Base-by-base conservation (phyloP, 2,329 filamentous ascomycete genomes). In the Aureobasidium uvarum region DNA sequence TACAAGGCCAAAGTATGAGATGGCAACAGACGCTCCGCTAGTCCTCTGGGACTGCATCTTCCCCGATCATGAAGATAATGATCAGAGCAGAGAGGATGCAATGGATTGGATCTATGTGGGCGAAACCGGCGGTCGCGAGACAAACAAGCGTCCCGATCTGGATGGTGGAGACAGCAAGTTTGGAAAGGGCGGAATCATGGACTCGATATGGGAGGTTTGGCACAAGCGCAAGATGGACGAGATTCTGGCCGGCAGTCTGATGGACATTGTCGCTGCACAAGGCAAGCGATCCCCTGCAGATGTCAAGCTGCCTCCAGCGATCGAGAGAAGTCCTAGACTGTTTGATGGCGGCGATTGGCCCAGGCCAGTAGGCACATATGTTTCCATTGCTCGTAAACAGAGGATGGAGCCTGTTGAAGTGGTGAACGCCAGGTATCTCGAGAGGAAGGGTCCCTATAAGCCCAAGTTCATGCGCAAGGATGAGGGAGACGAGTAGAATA, bases 21-120 rank as follows among this genome's bases (percentile, higher is more conserved):
- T 99, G 87, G 95, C 95, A 0, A 88, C 89, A 58, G 94, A 98
- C 74, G 85, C 88, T 31, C 94, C 95, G 2, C 84, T 99, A 10
- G 95, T 98, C 18, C 85, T 99, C 6, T 98, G 94, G 94, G 92
- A 98, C 78, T 98, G 94, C 77, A 83, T 96, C 39, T 99, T 97
- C 76, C 67, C 68, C 6, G 54, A 62, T 20, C 67, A 62, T 45
- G 72, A 74, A n/a, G 72, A 74, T 20, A 51, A 43, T 6, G 73
- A 80, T 70, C 77, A 78, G 36, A 74, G 74, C 59, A 55, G 56
- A 33, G 78, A 81, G 46, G 88, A 95, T 74, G 81, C 83, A 0
- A 74, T 97, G 65, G 75, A 87, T 20, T 99, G 95, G 94, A 76
- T 92, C 0, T 90, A 92, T 76, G 83, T 90, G 1, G 90, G 90